Base-by-base conservation (phyloP, 371 early-diverging fungal species). In the Basidiobolus meristosporus region DNA sequence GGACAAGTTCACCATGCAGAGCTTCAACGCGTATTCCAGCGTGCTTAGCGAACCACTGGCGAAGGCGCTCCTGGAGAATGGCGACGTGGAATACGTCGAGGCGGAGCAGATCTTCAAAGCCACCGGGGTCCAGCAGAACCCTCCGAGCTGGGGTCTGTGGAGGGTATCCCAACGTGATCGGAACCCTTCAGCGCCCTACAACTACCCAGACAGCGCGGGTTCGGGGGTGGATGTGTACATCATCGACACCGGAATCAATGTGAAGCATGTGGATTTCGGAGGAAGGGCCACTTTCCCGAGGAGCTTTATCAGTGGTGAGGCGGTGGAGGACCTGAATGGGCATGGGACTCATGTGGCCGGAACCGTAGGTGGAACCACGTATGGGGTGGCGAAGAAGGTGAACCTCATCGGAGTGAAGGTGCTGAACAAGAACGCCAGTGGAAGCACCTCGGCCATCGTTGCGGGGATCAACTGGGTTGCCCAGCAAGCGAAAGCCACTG, bases 261-360 rank as follows among this genome's bases (percentile, higher is more conserved):
- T 43, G 17, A 40, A 41, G 1, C 71, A 77, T 40, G 23, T 17
- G 0, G 75, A 77, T 37, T 66, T 77, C 48, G 57, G 45, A 26
- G 67, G 68, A 2, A 53, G 61, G 11, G 58, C 53, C 19, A 12
- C 14, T n/a, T 45, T 46, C 12, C 26, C 47, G 7, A 43, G 36
- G 22, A 54, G 46, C 35, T 52, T 57, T 47, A 48, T 57, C 7
- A 34, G 46, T 6, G 53, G 51, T 28, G 70, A 67, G 40, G 48
- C 39, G 11, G 50, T 48, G 6, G 40, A 36, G 0, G 73, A 72
- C 37, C 44, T 40, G 15, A 56, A 63, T 30, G 73, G 73, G 22
- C 73, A 72, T 45, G 57, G 59, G 34, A 71, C 70, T 1, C 68
- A 64, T 47, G 67, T 60, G n/a, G 63, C 70, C 22, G 73, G 69